A percentile compares a stretch with the other conserved stretches of the same genome.
Evolutionary conservation across 305 asterid species (phyloP).

Genomic region (Fraxinus velutina): DNA sequence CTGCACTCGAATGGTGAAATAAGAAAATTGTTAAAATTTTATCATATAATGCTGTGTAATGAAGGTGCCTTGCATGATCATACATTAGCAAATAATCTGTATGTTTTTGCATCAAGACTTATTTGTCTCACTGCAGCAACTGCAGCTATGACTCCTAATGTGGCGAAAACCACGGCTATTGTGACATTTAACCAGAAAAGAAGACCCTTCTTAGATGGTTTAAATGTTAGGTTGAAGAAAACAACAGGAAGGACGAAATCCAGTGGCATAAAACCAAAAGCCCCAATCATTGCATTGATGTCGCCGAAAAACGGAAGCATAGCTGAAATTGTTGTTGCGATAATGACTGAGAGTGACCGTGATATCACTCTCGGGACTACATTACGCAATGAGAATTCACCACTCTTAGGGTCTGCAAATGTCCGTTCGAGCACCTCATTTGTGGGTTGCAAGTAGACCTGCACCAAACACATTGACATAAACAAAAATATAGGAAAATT

Average conservation of each 20-base stretch:
- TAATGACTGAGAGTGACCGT: conserved; percentile 59
- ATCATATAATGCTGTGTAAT: not conserved
- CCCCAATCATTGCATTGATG: conserved; percentile 74
- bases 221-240: conserved; percentile 82
- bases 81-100: conserved; percentile 65
- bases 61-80: conserved; percentile 23
- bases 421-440: conserved; percentile 71
- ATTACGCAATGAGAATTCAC: conserved; percentile 65
- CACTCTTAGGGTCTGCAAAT: conserved; percentile 57
- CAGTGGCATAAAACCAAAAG: conserved; percentile 88
- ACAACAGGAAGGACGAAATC: conserved; percentile 77
- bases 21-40: not conserved
- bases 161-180: conserved; percentile 58
- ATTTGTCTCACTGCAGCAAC: conserved; percentile 89
- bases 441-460: conserved; percentile 92
- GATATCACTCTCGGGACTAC: conserved; percentile 63
- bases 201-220: conserved; percentile 50
- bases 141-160: conserved; percentile 57
- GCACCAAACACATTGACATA: not conserved
- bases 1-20: not conserved
- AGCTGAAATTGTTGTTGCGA: conserved; percentile 71
- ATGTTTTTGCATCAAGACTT: conserved; percentile 73
- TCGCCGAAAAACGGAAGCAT: conserved; percentile 94
- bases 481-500: not conserved
- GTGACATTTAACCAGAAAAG: conserved; percentile 52